Evolutionary conservation across 306 rosid genomes (phyloP).

Genomic region (Astragalus glycyphyllos): DNA sequence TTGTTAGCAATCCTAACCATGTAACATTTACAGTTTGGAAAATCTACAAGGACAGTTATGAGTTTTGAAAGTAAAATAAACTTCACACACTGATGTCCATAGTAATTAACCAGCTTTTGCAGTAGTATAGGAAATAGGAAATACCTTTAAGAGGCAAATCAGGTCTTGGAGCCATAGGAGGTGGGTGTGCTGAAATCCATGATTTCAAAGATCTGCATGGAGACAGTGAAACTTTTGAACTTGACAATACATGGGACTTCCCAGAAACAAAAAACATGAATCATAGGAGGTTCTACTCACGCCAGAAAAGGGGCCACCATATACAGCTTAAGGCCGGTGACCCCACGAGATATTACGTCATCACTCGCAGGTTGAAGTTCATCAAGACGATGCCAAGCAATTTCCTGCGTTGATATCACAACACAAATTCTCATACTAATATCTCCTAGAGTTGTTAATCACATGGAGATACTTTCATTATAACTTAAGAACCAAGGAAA

Average conservation of each 20-base stretch:
- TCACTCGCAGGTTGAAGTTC: slow-evolving; percentile 81
- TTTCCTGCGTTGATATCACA: slow-evolving; percentile 72
- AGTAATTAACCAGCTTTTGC: background rate
- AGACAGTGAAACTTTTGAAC: slow-evolving; percentile 40
- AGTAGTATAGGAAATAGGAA: slow-evolving; percentile 2
- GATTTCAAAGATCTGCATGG: slow-evolving; percentile 74
- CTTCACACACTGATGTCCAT: no score
- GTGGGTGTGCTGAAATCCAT: slow-evolving; percentile 72
- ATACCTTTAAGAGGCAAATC: slow-evolving; percentile 84
- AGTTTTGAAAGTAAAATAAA: slow-evolving; percentile 12
- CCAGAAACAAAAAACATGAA: slow-evolving; percentile 38
- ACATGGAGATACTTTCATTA: slow-evolving; percentile 8
- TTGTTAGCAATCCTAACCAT: slow-evolving; percentile 33
- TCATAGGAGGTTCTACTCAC: slow-evolving; percentile 54
- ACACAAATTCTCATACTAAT: slow-evolving; percentile 43
- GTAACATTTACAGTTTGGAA: slow-evolving; percentile 6
- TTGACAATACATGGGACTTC: slow-evolving; percentile 31
- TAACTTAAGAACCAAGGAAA: slow-evolving; percentile 19
- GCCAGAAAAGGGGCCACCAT: slow-evolving; percentile 96
- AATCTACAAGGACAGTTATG: background rate
- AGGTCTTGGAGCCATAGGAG: slow-evolving; percentile 63
- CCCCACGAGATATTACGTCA: slow-evolving; percentile 94
- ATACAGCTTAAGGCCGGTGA: slow-evolving; percentile 94
- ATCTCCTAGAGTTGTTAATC: slow-evolving; percentile 8
- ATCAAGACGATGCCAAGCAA: slow-evolving; percentile 94